Conservation (phyloP, 176 grass and related monocot genomes). For the Juncus effusus region DNA sequence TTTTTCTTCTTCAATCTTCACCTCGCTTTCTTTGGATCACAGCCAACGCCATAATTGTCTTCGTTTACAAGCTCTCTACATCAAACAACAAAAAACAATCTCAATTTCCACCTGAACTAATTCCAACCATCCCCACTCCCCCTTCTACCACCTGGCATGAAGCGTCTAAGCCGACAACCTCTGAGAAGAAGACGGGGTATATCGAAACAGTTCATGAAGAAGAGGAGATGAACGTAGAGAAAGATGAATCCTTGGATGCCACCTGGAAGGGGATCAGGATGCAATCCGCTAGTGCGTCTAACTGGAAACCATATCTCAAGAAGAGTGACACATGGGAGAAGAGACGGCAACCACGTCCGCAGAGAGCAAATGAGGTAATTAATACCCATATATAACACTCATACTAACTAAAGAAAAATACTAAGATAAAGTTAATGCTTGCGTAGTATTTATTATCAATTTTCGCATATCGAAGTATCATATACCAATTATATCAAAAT, state of each 20-base stretch:
- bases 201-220: neutral
- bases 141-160: slow-evolving; percentile 8
- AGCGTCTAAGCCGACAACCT: slow-evolving; percentile 20
- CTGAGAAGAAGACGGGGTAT: neutral
- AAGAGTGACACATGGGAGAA: slow-evolving; percentile 70
- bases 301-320: slow-evolving; percentile 34
- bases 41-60: slow-evolving; percentile 45
- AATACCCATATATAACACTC: no score
- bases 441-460: no score
- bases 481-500: neutral
- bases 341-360: slow-evolving; percentile 24
- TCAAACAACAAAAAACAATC: slow-evolving; percentile 2
- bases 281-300: slow-evolving; percentile 1
- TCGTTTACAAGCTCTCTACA: slow-evolving; percentile 35
- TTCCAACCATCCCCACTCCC: neutral
- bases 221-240: slow-evolving; percentile 15
- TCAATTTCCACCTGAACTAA: neutral
- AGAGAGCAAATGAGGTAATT: slow-evolving; percentile 10
- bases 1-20: slow-evolving; percentile 1
- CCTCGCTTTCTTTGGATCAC: slow-evolving; percentile 30
- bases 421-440: no score
- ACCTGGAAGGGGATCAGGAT: slow-evolving; percentile 43
- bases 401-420: no score
- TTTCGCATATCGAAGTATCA: no score
- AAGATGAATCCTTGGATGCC: slow-evolving; percentile 46